A percentile compares a stretch with the other conserved stretches of the same genome.
These are phyloP conservation scores for Fomitopsis pinicola DNA, from an alignment of 1,284 basidiomycete species.

Conservation along the genomic window DNA sequence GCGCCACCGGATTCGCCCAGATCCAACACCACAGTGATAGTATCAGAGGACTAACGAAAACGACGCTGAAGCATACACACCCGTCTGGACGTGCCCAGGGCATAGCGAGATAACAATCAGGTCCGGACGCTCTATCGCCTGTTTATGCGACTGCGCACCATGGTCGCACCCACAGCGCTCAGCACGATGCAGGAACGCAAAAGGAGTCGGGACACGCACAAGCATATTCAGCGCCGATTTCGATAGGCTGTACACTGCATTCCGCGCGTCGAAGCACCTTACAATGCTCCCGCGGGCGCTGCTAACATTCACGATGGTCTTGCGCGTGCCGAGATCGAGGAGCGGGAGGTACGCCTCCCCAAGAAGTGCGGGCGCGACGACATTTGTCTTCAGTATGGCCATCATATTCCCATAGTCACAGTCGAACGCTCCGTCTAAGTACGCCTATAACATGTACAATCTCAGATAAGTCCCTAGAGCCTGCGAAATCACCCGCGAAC, in stretches of 20 bases:
- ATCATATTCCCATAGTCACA: conserved; percentile 15
- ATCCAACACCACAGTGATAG: too few species aligned
- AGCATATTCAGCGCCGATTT: conserved; percentile 26
- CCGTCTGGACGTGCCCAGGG: conserved; percentile 30
- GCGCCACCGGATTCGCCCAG: too few species aligned
- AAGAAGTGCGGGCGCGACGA: conserved; percentile 26
- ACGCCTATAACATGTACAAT: not conserved
- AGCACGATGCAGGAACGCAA: too few species aligned
- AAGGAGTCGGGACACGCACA: conserved; percentile 9
- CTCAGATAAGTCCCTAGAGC: not conserved
- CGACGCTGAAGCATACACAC: too few species aligned
- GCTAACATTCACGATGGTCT: conserved; percentile 31
- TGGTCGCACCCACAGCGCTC: too few species aligned
- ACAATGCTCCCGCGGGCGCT: conserved; percentile 21
- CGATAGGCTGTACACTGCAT: conserved; percentile 21
- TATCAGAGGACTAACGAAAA: too few species aligned
- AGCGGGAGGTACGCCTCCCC: conserved; percentile 20
- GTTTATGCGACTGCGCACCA: conserved; percentile 26
- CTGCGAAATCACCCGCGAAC: not conserved
- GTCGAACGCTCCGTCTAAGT: conserved; percentile 13
- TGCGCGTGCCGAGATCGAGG: conserved; percentile 26
- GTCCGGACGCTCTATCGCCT: conserved; percentile 21
- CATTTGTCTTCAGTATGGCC: conserved; percentile 25
- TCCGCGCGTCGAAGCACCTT: conserved; percentile 15
- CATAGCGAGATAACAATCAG: conserved; percentile 20